These are phyloP conservation scores for Myriosclerotinia duriaeana DNA, from an alignment of 2,329 filamentous ascomycete species.

Conservation along the genomic window DNA sequence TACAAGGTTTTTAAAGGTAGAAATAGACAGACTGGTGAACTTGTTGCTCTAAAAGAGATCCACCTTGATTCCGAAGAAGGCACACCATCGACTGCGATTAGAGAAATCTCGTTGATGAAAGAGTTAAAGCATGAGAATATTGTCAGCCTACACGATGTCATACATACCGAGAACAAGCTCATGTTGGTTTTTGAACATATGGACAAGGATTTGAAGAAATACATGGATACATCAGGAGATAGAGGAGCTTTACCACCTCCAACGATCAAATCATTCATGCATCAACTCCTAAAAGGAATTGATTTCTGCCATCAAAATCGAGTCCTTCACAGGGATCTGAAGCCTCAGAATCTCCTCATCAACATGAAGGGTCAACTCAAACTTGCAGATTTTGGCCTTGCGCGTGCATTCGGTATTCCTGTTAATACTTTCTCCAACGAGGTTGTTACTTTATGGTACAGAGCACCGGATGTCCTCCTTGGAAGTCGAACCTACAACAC, in stretches of 20 bases:
- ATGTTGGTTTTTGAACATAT: constrained; percentile 99
- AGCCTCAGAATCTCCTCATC: constrained; percentile 95
- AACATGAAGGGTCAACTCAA: constrained; percentile 89
- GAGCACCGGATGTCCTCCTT: constrained; percentile 90
- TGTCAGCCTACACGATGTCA: constrained; percentile 94
- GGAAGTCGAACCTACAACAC: constrained; percentile 97
- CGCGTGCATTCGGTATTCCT: constrained; percentile 91
- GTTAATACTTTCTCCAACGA: constrained; percentile 99
- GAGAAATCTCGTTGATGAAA: constrained; percentile 99
- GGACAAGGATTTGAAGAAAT: constrained; percentile 97
- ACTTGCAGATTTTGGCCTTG: constrained; percentile 90
- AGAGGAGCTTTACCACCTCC: constrained; percentile 82
- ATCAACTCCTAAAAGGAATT: constrained; percentile 91
- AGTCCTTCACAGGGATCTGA: constrained; percentile 91
- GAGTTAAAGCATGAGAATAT: constrained; percentile 99
- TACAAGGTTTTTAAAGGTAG: constrained; percentile 93
- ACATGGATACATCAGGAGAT: constrained; percentile 94
- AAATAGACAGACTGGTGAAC: constrained; percentile 93
- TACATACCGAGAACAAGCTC: constrained; percentile 98
- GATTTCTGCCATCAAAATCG: constrained; percentile 98
- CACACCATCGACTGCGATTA: constrained; percentile 93
- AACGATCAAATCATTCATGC: constrained; percentile 99
- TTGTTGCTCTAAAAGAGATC: constrained; percentile 97
- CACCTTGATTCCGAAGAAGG: constrained; percentile 98
- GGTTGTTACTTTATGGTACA: constrained; percentile 96